phyloP scores from a whole-genome alignment of 495 filamentous ascomycete species.

The Neurospora cerealis region DNA sequence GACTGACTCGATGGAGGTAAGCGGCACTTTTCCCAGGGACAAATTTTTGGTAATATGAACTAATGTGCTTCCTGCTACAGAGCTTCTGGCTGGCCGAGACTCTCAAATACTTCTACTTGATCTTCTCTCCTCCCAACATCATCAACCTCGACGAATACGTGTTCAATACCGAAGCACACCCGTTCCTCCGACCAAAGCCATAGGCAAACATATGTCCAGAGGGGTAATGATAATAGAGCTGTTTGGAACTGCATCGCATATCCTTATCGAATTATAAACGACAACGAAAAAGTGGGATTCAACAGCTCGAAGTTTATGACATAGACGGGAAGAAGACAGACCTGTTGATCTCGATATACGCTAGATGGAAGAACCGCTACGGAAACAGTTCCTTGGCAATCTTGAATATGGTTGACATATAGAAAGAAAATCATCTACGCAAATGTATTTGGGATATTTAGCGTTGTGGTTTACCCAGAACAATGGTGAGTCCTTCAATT shows the following conservation, averaged over 20 bases:
- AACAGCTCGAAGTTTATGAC: neutral
- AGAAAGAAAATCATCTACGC: neutral
- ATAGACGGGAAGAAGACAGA: neutral
- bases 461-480: too few relatives aligned
- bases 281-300: neutral
- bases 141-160: conserved; percentile 65
- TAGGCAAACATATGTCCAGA: neutral
- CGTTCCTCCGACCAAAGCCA: conserved; percentile 34
- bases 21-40: neutral
- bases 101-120: conserved; percentile 56
- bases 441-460: neutral
- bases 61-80: conserved; percentile 7
- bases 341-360: neutral
- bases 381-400: neutral
- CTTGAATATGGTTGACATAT: too few relatives aligned
- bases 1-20: conserved; percentile 35
- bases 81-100: conserved; percentile 41
- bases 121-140: conserved; percentile 63
- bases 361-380: neutral
- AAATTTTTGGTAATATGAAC: neutral
- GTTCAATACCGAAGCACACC: conserved; percentile 80
- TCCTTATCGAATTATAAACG: too few relatives aligned
- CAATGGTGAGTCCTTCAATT: too few relatives aligned
- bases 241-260: neutral
- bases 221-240: neutral